Evolutionary conservation across 2,329 filamentous ascomycete species (phyloP), one percentile per base, ranked within the genome.

Genomic region (Curvularia eragrostidis): DNA sequence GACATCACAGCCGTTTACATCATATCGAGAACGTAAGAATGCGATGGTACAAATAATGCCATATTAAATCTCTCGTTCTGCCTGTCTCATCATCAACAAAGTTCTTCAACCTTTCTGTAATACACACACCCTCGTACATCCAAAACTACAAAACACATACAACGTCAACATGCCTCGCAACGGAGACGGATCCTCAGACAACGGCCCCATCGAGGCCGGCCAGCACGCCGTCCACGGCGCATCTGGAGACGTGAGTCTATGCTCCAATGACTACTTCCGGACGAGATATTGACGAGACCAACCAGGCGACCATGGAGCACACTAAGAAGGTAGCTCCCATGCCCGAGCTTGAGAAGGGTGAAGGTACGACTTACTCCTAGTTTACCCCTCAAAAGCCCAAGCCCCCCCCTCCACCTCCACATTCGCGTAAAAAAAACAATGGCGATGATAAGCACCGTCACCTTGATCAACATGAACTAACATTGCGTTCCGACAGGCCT

Each of bases 171-270:
- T 79, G 77, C 76, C 77, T 66, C 76, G 75, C 62, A 68, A 78
- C 65, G 76, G 76, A 66, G 75, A 76, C 67, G 76, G 76, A 63
- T 73, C 71, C 61, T 68, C 71, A 21, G 72, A 79, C 72, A 78
- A 78, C 68, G 76, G 70, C 46, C 68, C 74, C 62, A 72, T 75
- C 32, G 76, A 78, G 65, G 75, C 38, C 19, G 53, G 71, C 58
- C 55, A 75, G 42, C 70, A 71, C 55, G 58, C 75, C 39, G 61
- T 75, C 47, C 77, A 78, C 65, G 77, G 77, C 51, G 68, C 65
- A 26, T 67, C 67, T 47, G 72, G 69, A 56, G 71, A 76, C 57
- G 75, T 76, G 66, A 38, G 69, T 59, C 15, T 18, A 32, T 23
- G 18, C 23, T 15, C 42, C 43, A 47, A 47, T 47, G 9, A 47